phyloP scores from a whole-genome alignment of 495 filamentous ascomycete species.

The Lasiosphaeriaceae sp. region DNA sequence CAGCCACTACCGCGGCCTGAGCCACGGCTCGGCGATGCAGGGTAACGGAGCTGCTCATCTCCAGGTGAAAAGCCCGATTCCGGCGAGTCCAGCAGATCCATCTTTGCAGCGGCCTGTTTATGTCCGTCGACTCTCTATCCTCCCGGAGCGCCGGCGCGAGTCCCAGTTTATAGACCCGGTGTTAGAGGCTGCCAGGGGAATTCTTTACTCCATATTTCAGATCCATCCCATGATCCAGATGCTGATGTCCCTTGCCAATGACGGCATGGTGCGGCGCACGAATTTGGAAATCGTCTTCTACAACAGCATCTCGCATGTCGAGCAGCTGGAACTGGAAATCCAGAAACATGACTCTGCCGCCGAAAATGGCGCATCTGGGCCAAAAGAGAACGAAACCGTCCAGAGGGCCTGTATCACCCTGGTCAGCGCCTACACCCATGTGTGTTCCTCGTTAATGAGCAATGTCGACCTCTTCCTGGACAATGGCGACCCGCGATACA shows the following conservation, averaged over 20 bases:
- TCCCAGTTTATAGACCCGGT: conserved; percentile 56
- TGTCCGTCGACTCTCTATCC: conserved; percentile 73
- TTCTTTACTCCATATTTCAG: conserved; percentile 80
- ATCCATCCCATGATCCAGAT: conserved; percentile 72
- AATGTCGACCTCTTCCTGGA: conserved; percentile 67
- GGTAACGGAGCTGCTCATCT: conserved; percentile 36
- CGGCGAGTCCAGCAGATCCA: conserved; percentile 55
- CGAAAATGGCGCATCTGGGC: conserved; percentile 46
- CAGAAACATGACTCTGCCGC: conserved; percentile 58
- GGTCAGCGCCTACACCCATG: conserved; percentile 70
- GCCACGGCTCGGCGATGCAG: conserved; percentile 73
- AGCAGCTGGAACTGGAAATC: conserved; percentile 69
- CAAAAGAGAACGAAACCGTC: conserved; percentile 62
- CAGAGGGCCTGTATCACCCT: conserved; percentile 63
- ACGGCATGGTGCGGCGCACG: conserved; percentile 62
- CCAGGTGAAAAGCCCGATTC: conserved; percentile 43
- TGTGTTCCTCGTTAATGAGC: conserved; percentile 64
- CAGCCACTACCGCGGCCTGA: conserved; percentile 78
- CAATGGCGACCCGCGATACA: conserved; percentile 72
- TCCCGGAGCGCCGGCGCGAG: conserved; percentile 75
- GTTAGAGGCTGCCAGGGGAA: conserved; percentile 77
- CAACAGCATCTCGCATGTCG: conserved; percentile 69
- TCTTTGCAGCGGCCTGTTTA: conserved; percentile 54
- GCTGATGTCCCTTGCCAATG: conserved; percentile 65
- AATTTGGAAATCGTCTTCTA: conserved; percentile 75